phyloP scores from a whole-genome alignment of 1,139 yeast genomes.

The Eremothecium cymbalariae region DNA sequence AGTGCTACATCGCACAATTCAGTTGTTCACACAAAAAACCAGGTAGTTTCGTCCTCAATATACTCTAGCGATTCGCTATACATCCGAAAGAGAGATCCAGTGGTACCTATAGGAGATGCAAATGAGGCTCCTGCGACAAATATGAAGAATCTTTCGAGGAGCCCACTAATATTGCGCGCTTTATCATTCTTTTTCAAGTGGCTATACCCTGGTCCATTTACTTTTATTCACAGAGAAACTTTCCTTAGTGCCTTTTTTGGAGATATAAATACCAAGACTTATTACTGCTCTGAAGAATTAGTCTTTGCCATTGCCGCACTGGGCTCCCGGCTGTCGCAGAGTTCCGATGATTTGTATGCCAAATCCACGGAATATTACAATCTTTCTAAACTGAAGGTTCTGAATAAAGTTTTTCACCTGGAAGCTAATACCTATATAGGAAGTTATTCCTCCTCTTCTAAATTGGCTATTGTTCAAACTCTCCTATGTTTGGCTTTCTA shows the following conservation, averaged over 20 bases:
- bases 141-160: conserved; percentile 44
- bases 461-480: conserved; percentile 37
- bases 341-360: conserved; percentile 34
- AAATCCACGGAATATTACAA: conserved; percentile 40
- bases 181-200: conserved; percentile 49
- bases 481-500: conserved; percentile 45
- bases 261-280: conserved; percentile 36
- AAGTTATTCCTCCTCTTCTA: conserved; percentile 24
- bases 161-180: conserved; percentile 35
- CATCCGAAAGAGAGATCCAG: conserved; percentile 11
- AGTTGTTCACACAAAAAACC: conserved; percentile 1
- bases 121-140: conserved; percentile 32
- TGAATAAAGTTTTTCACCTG: conserved; percentile 39
- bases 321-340: conserved; percentile 45
- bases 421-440: conserved; percentile 19
- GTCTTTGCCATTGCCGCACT: conserved; percentile 49
- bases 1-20: conserved; percentile 4
- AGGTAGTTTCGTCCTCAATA: conserved; percentile 17
- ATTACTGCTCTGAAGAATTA: conserved; percentile 45
- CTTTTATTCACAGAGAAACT: conserved; percentile 55
- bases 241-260: conserved; percentile 48
- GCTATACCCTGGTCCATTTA: conserved; percentile 55
- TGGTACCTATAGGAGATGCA: conserved; percentile 3
- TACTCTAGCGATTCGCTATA: conserved; percentile 25
- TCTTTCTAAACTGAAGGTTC: conserved; percentile 39